phyloP scores from a whole-genome alignment of 202 grass and related monocot species.

The Setaria italica region DNA sequence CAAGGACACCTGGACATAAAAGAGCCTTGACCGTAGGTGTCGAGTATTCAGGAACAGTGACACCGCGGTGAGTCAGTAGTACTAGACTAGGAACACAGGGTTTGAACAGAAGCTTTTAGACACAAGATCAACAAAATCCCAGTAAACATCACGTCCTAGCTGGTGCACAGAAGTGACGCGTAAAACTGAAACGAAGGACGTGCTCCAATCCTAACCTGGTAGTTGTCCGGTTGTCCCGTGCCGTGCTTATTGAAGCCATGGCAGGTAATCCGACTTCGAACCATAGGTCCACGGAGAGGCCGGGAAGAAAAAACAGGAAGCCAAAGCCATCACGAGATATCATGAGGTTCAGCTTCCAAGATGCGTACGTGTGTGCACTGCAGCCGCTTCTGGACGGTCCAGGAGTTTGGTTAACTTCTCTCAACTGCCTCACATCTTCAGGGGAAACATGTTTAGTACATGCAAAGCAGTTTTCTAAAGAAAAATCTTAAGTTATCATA shows the following conservation, averaged over 20 bases:
- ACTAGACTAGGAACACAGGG: neutral
- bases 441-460: neutral
- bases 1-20: neutral
- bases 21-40: neutral
- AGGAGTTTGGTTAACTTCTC: slow-evolving; percentile 28
- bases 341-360: neutral
- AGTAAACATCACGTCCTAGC: neutral
- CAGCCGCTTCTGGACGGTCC: slow-evolving; percentile 20
- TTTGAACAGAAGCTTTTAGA: neutral
- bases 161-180: neutral
- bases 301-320: too few relatives aligned
- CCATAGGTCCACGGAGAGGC: neutral
- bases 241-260: too few relatives aligned
- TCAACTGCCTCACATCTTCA: slow-evolving; percentile 41
- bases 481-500: neutral
- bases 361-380: neutral
- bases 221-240: neutral
- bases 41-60: neutral
- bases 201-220: neutral
- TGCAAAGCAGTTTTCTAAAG: neutral
- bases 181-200: neutral
- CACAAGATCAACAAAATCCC: too few relatives aligned
- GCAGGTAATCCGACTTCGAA: neutral
- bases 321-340: too few relatives aligned
- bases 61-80: neutral